Evolutionary conservation across 2,329 filamentous ascomycete species (phyloP).

Genomic region (Monosporascus sp.): DNA sequence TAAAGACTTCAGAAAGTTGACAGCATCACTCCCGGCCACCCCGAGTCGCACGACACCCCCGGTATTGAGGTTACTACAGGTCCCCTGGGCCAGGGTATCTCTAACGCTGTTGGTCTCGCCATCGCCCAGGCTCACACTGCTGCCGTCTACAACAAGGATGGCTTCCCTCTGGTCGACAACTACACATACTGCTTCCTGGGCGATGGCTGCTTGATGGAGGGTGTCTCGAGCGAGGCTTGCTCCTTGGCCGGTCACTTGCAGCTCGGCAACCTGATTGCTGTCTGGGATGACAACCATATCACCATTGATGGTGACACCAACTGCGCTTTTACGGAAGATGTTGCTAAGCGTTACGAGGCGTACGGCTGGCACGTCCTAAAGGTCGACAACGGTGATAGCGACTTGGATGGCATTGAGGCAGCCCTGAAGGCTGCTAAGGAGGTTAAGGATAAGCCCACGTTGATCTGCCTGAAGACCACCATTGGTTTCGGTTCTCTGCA

Average conservation of each 20-base stretch:
- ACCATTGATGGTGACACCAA: slow-evolving; percentile 93
- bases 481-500: slow-evolving; percentile 94
- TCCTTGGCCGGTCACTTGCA: slow-evolving; percentile 93
- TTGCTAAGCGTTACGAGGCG: slow-evolving; percentile 87
- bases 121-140: slow-evolving; percentile 91
- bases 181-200: slow-evolving; percentile 96
- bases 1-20: slow-evolving; percentile 39
- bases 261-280: slow-evolving; percentile 92
- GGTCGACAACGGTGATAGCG: slow-evolving; percentile 83
- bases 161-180: slow-evolving; percentile 88
- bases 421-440: slow-evolving; percentile 81
- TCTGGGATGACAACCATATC: slow-evolving; percentile 99
- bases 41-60: slow-evolving; percentile 92
- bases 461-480: slow-evolving; percentile 96
- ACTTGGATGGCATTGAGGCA: slow-evolving; percentile 80
- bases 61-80: slow-evolving; percentile 98
- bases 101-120: slow-evolving; percentile 95
- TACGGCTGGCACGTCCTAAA: slow-evolving; percentile 92
- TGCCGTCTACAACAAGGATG: slow-evolving; percentile 93
- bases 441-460: slow-evolving; percentile 91
- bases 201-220: slow-evolving; percentile 98
- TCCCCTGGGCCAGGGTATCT: slow-evolving; percentile 93
- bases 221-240: slow-evolving; percentile 87
- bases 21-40: slow-evolving; percentile 89
- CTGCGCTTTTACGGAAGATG: slow-evolving; percentile 94